phyloP scores from a whole-genome alignment of 805 yeast species.

The Nakazawaea ishiwadae region DNA sequence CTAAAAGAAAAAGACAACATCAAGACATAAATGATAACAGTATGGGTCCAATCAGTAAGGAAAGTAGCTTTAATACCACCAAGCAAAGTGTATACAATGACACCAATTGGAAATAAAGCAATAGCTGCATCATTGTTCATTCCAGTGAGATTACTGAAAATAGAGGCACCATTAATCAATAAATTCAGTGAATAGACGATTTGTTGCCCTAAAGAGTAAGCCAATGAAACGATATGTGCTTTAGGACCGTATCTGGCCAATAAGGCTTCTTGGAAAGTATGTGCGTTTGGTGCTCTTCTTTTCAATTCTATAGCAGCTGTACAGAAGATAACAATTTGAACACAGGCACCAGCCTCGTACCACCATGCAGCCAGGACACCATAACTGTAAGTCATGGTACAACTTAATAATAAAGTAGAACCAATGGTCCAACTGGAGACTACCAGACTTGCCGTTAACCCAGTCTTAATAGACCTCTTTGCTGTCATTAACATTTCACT shows the following conservation, averaged over 20 bases:
- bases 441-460: conserved; percentile 31
- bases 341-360: conserved; percentile 30
- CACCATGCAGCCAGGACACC: conserved; percentile 33
- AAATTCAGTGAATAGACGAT: conserved; percentile 27
- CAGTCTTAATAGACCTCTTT: conserved; percentile 30
- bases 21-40: conserved; percentile 29
- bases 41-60: conserved; percentile 34
- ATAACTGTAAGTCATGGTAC: conserved; percentile 25
- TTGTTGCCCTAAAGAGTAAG: conserved; percentile 24
- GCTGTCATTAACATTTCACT: conserved; percentile 38
- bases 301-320: conserved; percentile 28
- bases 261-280: conserved; percentile 30
- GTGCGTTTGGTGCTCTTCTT: conserved; percentile 31
- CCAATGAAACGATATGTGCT: conserved; percentile 24
- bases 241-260: conserved; percentile 26
- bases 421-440: conserved; percentile 34
- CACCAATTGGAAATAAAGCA: conserved; percentile 31
- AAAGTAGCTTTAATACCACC: conserved; percentile 39
- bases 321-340: conserved; percentile 28
- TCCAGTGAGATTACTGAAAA: conserved; percentile 28
- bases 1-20: conserved; percentile 24
- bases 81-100: conserved; percentile 30
- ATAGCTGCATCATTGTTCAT: conserved; percentile 29
- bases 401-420: conserved; percentile 24
- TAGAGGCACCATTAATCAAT: conserved; percentile 30